Conservation (phyloP, 2,329 filamentous ascomycete species). For the Aspergillus niger region DNA sequence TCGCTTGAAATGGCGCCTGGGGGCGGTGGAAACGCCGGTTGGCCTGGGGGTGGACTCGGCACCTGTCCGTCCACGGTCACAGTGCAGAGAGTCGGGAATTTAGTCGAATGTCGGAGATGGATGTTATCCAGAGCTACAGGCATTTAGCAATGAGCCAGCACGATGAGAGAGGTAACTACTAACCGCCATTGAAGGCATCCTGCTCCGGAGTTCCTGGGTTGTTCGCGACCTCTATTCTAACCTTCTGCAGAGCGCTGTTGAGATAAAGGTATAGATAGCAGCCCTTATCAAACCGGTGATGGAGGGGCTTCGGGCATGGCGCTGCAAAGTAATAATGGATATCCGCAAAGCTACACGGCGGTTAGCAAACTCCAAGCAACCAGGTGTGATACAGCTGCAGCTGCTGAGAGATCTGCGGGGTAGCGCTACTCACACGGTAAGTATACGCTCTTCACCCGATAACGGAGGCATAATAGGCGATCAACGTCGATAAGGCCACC, state of each 20-base stretch:
- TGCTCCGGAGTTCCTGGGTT: slow-evolving; percentile 64
- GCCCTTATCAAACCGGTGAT: slow-evolving; percentile 65
- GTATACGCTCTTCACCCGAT: slow-evolving; percentile 48
- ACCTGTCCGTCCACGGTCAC: slow-evolving; percentile 53
- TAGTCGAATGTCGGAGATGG: slow-evolving; percentile 58
- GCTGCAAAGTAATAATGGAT: slow-evolving; percentile 65
- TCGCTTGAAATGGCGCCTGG: slow-evolving; percentile 42
- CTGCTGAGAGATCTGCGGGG: slow-evolving; percentile 17
- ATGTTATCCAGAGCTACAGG: slow-evolving; percentile 53
- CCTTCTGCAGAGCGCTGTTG: slow-evolving; percentile 54
- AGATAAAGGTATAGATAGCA: slow-evolving; percentile 68
- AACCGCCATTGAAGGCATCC: slow-evolving; percentile 64
- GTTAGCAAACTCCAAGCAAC: slow-evolving; percentile 10
- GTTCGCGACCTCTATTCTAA: slow-evolving; percentile 65
- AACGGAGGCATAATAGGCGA: slow-evolving; percentile 46
- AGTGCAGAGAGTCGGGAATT: slow-evolving; percentile 62
- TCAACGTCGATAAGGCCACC: slow-evolving; percentile 9
- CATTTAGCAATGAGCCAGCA: not conserved
- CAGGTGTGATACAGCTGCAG: not conserved
- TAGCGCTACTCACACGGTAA: slow-evolving; percentile 47
- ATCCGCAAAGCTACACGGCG: slow-evolving; percentile 58
- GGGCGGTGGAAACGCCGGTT: slow-evolving; percentile 28
- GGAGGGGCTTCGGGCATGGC: slow-evolving; percentile 56
- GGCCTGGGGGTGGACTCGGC: slow-evolving; percentile 24
- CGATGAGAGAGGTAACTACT: slow-evolving; percentile 25